Percentiles rank a stretch among this genome's conserved stretches.
These are phyloP conservation scores for Pezizomycotina sp. DNA, from an alignment of 2,329 filamentous ascomycete species.

Conservation along the genomic window DNA sequence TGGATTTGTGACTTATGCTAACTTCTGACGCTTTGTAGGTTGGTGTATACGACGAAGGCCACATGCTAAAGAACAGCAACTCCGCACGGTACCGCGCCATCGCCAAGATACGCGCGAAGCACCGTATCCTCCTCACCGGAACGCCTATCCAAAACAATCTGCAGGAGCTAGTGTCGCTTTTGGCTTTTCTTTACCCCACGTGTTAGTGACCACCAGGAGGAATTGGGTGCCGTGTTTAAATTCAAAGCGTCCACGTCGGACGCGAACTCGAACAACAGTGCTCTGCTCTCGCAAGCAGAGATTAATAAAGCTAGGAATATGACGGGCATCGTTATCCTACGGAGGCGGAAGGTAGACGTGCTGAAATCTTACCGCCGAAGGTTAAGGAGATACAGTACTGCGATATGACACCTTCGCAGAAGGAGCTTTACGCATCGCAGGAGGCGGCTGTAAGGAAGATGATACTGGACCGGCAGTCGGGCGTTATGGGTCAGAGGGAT, in stretches of 20 bases:
- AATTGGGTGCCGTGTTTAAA: constrained; percentile 76
- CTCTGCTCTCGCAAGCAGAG: constrained; percentile 70
- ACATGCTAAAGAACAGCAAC: constrained; percentile 75
- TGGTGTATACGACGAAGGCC: constrained; percentile 83
- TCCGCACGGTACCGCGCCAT: constrained; percentile 69
- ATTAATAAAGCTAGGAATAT: constrained; percentile 79
- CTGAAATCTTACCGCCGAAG: constrained; percentile 66
- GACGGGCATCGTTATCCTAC: constrained; percentile 84
- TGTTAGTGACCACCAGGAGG: constrained; percentile 66
- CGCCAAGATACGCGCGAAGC: constrained; percentile 59
- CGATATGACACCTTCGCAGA: constrained; percentile 57
- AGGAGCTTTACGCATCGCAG: constrained; percentile 53
- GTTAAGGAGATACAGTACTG: constrained; percentile 63
- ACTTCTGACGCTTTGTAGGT: constrained; percentile 32
- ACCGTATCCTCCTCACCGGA: constrained; percentile 72
- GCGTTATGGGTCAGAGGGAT: constrained; percentile 39
- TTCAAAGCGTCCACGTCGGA: constrained; percentile 76
- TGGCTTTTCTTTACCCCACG: constrained; percentile 81
- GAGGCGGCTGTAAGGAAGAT: constrained; percentile 46
- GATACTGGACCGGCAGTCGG: constrained; percentile 41
- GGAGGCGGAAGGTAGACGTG: constrained; percentile 84
- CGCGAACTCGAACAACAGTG: constrained; percentile 53
- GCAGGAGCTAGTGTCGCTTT: constrained; percentile 72
- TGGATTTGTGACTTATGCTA: constrained; percentile 10
- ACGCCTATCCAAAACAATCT: constrained; percentile 92